A percentile compares a stretch with the other conserved stretches of the same genome.
Evolutionary conservation across 305 asterid species (phyloP).

Genomic region (Lippia alba): DNA sequence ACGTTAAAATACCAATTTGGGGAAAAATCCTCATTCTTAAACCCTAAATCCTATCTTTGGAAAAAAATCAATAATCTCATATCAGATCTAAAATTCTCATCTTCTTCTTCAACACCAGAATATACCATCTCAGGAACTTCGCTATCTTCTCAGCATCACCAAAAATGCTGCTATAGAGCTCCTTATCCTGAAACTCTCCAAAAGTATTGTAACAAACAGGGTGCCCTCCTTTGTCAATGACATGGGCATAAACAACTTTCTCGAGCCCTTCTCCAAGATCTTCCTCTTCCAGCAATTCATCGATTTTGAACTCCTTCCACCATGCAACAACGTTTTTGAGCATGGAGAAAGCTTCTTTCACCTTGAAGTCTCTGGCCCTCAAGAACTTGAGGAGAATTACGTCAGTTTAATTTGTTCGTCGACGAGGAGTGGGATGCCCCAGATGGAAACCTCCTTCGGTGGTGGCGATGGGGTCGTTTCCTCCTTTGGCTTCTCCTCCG

Average conservation of each 20-base stretch:
- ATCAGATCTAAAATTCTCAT: too few relatives aligned
- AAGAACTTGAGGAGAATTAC: slow-evolving; percentile 87
- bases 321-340: slow-evolving; percentile 86
- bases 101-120: slow-evolving; percentile 81
- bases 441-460: slow-evolving; percentile 83
- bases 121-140: slow-evolving; percentile 74
- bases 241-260: slow-evolving; percentile 78
- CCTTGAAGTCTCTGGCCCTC: slow-evolving; percentile 88
- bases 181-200: slow-evolving; percentile 88
- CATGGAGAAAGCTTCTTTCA: slow-evolving; percentile 86
- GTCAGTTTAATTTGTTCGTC: slow-evolving; percentile 78
- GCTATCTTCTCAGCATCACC: slow-evolving; percentile 82
- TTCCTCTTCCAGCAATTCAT: slow-evolving; percentile 64
- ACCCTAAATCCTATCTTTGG: too few relatives aligned
- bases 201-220: slow-evolving; percentile 85
- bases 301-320: slow-evolving; percentile 82
- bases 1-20: too few relatives aligned
- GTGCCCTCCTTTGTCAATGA: slow-evolving; percentile 86
- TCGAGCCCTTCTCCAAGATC: slow-evolving; percentile 62
- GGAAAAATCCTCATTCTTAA: too few relatives aligned
- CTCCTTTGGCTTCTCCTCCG: slow-evolving; percentile 37
- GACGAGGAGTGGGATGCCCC: slow-evolving; percentile 81
- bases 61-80: too few relatives aligned
- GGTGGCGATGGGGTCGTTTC: slow-evolving; percentile 38
- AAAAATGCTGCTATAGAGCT: slow-evolving; percentile 71